phyloP scores from a whole-genome alignment of 2,329 filamentous ascomycete species.

The Curvularia lunata region DNA sequence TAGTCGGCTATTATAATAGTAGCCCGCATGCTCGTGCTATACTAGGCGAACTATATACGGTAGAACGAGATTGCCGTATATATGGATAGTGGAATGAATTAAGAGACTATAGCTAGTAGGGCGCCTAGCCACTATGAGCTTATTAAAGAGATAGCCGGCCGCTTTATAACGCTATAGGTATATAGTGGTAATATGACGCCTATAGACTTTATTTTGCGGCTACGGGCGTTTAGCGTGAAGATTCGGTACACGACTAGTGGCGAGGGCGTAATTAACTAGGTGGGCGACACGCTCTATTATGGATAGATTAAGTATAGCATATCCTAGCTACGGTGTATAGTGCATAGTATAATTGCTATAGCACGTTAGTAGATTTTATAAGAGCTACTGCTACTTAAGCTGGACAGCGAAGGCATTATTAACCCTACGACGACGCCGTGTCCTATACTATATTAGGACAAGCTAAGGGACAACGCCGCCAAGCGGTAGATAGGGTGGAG shows the following conservation, averaged over 20 bases:
- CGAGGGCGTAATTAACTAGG: background rate
- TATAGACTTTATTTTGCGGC: slow-evolving; percentile 13
- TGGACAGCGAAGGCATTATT: background rate
- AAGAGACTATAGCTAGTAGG: too few species aligned
- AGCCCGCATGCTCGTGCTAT: slow-evolving; percentile 12
- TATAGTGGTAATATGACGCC: too few species aligned
- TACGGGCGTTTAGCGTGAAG: slow-evolving; percentile 19
- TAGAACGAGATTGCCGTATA: background rate
- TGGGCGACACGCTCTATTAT: background rate
- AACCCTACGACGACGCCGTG: background rate
- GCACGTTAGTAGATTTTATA: background rate
- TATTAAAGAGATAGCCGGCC: too few species aligned
- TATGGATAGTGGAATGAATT: too few species aligned
- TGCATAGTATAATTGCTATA: background rate
- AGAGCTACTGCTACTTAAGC: background rate
- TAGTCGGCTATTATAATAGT: slow-evolving; percentile 1
- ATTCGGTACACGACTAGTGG: slow-evolving; percentile 21
- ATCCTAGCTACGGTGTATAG: background rate
- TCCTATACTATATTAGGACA: background rate
- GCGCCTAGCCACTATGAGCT: too few species aligned
- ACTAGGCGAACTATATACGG: background rate
- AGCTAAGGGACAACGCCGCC: background rate
- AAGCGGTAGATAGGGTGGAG: background rate
- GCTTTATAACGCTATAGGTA: too few species aligned
- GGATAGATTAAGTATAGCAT: background rate